Base-by-base conservation (phyloP, 257 asterid species). In the Scutellaria galericulata region DNA sequence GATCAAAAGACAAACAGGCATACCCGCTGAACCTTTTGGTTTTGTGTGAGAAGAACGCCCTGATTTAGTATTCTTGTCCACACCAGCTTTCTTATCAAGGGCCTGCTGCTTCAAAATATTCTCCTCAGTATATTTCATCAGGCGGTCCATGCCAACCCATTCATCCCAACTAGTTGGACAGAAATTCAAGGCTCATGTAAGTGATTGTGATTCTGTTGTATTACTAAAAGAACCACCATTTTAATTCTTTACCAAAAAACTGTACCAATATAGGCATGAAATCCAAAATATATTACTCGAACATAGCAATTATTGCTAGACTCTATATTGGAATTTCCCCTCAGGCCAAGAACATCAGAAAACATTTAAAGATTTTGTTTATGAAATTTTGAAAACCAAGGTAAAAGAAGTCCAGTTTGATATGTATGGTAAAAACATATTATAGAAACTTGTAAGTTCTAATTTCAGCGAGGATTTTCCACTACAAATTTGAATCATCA, bases 121-220 rank as follows among this genome's bases (percentile, higher is more conserved):
- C 79, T 92, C 97, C 74, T 84, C 88, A 44, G 89, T 88, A 84
- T 70, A 73, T 80, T 95, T 95, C 92, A 95, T 77, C 90, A 95
- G 67, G 72, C 98, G 97, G 66, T 85, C 92, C 68, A 76, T 77
- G 66, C 89, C 90, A 72, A 95, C 98, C 98, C 98, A 95, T 81
- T 92, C 99, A 82, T 95, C 99, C 98, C 98, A 95, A 81, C 99
- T 95, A 84, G 82, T 68, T 77, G 81, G 69, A 64, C 81, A 78
- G 74, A 75, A 52, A 74, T 75, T 69, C 9, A 77, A 66, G 58
- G 55, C 31, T 72, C 75, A 18, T 74, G 55, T 73, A 66, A 78
- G 86, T 58, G 35, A 67, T 48, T 78, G n/a, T n/a, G n/a, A n/a
- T n/a, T n/a, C 31, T 42, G 50, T 71, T 68, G 47, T 27, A 57